Conservation (phyloP, 257 asterid genomes). For the Solanum phureja region DNA sequence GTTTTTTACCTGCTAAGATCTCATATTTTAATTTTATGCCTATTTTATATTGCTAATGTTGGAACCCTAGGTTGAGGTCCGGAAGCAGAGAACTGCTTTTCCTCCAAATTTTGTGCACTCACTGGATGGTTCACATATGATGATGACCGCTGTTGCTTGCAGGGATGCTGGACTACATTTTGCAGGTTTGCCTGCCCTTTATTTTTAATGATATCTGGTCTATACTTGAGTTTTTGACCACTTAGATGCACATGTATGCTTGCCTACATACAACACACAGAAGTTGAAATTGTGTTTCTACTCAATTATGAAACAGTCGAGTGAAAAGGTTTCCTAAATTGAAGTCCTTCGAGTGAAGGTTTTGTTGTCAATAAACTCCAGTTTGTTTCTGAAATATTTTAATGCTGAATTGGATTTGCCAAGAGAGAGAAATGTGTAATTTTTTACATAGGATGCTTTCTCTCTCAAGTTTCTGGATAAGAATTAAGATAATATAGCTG, state of each 20-base stretch:
- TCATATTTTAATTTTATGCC: neutral
- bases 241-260: neutral
- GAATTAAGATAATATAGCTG: neutral
- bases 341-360: neutral
- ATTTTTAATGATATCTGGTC: neutral
- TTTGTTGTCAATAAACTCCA: neutral
- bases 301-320: neutral
- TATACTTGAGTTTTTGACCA: neutral
- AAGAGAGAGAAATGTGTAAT: neutral
- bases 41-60: conserved; percentile 3
- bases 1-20: conserved; percentile 6
- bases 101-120: conserved; percentile 98
- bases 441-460: neutral
- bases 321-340: neutral
- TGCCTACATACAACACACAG: neutral
- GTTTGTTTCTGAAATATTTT: neutral
- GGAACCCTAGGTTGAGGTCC: conserved; percentile 51
- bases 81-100: conserved; percentile 91
- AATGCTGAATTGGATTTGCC: neutral
- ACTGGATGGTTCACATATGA: conserved; percentile 91
- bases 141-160: conserved; percentile 98
- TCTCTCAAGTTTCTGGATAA: neutral
- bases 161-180: conserved; percentile 77
- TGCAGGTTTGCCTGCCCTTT: conserved; percentile 49
- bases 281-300: neutral